Evolutionary conservation across 345 rosid species (phyloP).

Genomic region (Stellera chamaejasme): DNA sequence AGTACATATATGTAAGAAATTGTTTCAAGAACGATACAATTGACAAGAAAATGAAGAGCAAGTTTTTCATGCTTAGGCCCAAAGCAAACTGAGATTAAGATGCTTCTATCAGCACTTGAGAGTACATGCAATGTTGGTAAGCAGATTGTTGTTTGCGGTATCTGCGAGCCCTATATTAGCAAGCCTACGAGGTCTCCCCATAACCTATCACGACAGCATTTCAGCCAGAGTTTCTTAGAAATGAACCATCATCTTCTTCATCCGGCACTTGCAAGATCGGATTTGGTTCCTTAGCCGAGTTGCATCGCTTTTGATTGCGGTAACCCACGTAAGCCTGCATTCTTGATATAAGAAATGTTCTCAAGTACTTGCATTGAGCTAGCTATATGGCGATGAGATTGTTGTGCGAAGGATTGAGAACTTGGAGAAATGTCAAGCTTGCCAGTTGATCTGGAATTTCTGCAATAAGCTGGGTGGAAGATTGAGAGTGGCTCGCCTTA

Average conservation of each 20-base stretch:
- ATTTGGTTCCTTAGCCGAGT: background rate
- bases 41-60: no score
- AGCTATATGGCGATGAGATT: background rate
- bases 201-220: no score
- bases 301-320: slow-evolving; percentile 1
- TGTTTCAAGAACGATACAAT: no score
- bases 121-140: no score
- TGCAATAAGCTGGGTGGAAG: slow-evolving; percentile 12
- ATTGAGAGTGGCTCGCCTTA: slow-evolving; percentile 12
- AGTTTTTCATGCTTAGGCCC: no score
- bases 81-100: background rate
- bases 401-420: slow-evolving; percentile 1
- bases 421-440: background rate
- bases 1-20: no score
- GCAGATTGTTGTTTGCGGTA: no score
- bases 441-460: slow-evolving; percentile 6
- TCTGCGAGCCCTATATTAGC: no score
- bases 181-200: no score
- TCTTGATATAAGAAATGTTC: background rate
- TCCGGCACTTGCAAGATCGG: no score
- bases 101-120: background rate
- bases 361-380: background rate
- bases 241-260: background rate
- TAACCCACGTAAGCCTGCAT: slow-evolving; percentile 5
- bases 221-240: background rate